Percentiles rank a stretch among this genome's conserved stretches.
These are phyloP conservation scores for Gyromitra esculenta DNA, from an alignment of 2,329 filamentous ascomycete genomes.

Conservation along the genomic window DNA sequence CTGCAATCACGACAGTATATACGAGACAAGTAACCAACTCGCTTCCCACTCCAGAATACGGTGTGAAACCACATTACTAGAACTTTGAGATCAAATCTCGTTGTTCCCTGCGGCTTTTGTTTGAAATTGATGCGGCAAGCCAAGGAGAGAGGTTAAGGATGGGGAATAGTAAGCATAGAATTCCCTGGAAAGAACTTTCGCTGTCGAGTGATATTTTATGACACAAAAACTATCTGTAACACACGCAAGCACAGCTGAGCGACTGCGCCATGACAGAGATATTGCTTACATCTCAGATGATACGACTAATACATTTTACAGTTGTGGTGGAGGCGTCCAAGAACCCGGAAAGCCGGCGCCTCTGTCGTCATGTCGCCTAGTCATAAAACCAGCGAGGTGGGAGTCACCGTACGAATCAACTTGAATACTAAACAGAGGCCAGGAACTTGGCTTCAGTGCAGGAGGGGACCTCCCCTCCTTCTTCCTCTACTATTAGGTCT, in stretches of 20 bases:
- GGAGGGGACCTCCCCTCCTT: too few relatives aligned
- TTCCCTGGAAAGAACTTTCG: neutral
- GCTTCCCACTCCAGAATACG: neutral
- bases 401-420: neutral
- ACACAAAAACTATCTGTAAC: neutral
- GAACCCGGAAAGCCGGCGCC: neutral
- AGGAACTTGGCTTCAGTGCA: neutral
- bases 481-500: too few relatives aligned
- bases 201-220: constrained; percentile 30
- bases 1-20: neutral
- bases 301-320: neutral
- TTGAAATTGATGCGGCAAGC: neutral
- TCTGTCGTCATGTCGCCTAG: neutral
- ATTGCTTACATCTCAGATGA: neutral
- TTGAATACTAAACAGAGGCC: constrained; percentile 9
- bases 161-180: neutral
- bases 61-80: neutral
- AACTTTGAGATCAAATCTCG: neutral
- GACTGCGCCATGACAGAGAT: neutral
- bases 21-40: neutral
- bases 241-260: neutral
- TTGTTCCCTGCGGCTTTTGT: neutral
- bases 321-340: neutral
- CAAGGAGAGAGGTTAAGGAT: neutral
- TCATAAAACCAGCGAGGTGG: neutral